These are phyloP conservation scores for Orbilia brochopaga DNA, from an alignment of 2,329 filamentous ascomycete genomes.

Conservation along the genomic window DNA sequence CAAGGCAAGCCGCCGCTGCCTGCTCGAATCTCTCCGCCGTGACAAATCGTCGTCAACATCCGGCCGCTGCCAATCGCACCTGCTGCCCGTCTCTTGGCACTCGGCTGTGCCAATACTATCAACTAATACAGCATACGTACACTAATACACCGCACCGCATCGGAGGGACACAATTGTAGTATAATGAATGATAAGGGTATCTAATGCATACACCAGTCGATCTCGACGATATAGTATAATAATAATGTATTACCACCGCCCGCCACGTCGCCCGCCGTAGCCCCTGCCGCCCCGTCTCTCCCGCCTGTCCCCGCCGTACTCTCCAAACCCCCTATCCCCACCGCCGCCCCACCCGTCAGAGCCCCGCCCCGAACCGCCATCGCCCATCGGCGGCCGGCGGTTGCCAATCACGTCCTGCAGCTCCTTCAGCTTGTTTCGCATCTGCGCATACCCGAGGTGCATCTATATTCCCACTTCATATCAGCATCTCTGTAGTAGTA, in stretches of 20 bases:
- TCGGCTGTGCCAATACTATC: slow-evolving; percentile 50
- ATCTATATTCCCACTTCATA: slow-evolving; percentile 63
- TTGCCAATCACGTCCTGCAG: slow-evolving; percentile 86
- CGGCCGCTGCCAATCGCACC: slow-evolving; percentile 17
- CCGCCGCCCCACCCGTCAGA: slow-evolving; percentile 25
- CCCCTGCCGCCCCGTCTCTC: slow-evolving; percentile 53
- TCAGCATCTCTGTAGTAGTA: too few species aligned
- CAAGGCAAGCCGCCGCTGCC: slow-evolving; percentile 5
- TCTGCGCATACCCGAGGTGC: slow-evolving; percentile 97
- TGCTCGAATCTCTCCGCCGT: slow-evolving; percentile 9
- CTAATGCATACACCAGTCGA: slow-evolving; percentile 8
- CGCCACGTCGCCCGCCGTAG: slow-evolving; percentile 54
- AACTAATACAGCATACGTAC: too few species aligned
- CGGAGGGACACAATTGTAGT: too few species aligned
- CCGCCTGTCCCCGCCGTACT: slow-evolving; percentile 58
- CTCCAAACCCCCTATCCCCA: slow-evolving; percentile 28
- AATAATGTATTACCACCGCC: slow-evolving; percentile 52
- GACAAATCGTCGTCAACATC: slow-evolving; percentile 50
- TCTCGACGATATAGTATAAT: too few species aligned
- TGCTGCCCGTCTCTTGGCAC: slow-evolving; percentile 40
- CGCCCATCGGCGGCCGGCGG: slow-evolving; percentile 67
- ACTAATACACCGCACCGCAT: too few species aligned
- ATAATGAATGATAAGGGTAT: too few species aligned
- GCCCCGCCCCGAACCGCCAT: slow-evolving; percentile 57
- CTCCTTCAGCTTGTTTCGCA: slow-evolving; percentile 90